Conservation (phyloP, 164 flowering plant genomes). For the Nymphaea colorata region DNA sequence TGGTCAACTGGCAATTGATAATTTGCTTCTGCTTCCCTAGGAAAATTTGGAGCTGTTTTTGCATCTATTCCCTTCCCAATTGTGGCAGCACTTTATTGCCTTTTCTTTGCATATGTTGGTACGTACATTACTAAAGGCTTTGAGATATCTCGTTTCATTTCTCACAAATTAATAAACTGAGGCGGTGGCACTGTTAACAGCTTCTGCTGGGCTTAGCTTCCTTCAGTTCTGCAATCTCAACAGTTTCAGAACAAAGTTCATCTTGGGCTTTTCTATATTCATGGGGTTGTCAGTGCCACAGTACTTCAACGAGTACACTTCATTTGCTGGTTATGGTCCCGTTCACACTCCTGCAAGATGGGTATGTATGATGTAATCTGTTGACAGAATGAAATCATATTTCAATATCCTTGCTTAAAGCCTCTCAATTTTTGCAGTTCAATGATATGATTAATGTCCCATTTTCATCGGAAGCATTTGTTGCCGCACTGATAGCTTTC, state of each 20-base stretch:
- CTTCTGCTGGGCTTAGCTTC: conserved; percentile 56
- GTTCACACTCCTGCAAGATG: conserved; percentile 69
- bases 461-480: conserved; percentile 64
- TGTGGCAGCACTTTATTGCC: conserved; percentile 52
- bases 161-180: neutral
- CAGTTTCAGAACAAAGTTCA: conserved; percentile 65
- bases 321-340: conserved; percentile 47
- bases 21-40: conserved; percentile 16
- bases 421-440: conserved; percentile 33
- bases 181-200: conserved; percentile 21
- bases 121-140: conserved; percentile 13
- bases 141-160: neutral
- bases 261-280: conserved; percentile 71
- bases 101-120: conserved; percentile 84
- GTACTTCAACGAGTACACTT: conserved; percentile 61
- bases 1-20: neutral
- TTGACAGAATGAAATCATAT: neutral
- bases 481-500: conserved; percentile 46
- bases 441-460: conserved; percentile 76
- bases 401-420: neutral
- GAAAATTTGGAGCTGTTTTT: conserved; percentile 72
- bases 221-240: conserved; percentile 88
- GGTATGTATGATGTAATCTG: conserved; percentile 27
- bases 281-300: conserved; percentile 84
- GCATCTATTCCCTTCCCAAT: conserved; percentile 80